Evolutionary conservation across 139 green algal genomes (phyloP).

Genomic region (Chlamydomonas asymmetrica): DNA sequence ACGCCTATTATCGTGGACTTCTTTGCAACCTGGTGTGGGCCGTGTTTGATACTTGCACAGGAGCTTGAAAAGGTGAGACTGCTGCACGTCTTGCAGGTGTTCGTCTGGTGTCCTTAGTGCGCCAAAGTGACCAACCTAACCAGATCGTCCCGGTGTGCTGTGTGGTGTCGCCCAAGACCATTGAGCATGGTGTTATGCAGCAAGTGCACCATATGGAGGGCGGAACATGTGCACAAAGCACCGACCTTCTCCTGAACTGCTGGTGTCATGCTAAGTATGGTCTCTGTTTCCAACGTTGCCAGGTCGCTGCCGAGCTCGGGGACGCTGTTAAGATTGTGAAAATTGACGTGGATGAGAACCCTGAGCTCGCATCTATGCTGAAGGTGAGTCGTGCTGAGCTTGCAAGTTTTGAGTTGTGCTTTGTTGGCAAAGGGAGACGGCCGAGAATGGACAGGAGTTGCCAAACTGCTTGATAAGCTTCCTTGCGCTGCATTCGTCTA

Average conservation of each 20-base stretch:
- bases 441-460: not conserved
- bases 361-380: conserved; percentile 71
- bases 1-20: conserved; percentile 92
- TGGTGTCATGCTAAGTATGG: not conserved
- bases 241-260: not conserved
- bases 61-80: conserved; percentile 76
- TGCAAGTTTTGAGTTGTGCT: not conserved
- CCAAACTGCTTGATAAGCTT: not conserved
- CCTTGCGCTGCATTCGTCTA: not conserved
- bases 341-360: conserved; percentile 93
- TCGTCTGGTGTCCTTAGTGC: too few species aligned
- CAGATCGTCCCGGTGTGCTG: too few species aligned
- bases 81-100: not conserved
- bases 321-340: conserved; percentile 87
- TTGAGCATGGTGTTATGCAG: too few species aligned
- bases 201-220: too few species aligned
- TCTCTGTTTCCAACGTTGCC: too few species aligned
- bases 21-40: conserved; percentile 89
- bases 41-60: conserved; percentile 76
- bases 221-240: too few species aligned
- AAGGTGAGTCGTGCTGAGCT: conserved; percentile 35
- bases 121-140: too few species aligned
- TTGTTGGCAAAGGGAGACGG: not conserved
- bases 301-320: conserved; percentile 53
- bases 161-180: too few species aligned